Percentiles rank a stretch among this genome's conserved stretches.
phyloP scores from a whole-genome alignment of 768 basidiomycete species.

The Lepiota venenata region DNA sequence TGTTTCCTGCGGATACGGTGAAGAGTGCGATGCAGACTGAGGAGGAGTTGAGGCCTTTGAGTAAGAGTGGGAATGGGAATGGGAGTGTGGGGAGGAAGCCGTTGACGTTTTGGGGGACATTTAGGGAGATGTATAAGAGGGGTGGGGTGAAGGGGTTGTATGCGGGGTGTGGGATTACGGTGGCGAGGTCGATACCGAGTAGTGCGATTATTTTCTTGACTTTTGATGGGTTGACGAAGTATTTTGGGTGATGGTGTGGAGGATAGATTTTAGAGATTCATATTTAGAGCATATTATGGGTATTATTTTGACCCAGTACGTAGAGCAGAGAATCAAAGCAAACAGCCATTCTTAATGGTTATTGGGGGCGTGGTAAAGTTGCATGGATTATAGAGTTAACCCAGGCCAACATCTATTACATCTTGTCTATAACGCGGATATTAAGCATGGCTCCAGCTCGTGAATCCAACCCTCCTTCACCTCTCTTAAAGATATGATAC shows the following conservation, averaged over 20 bases:
- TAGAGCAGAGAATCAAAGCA: too few relatives aligned
- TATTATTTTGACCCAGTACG: too few relatives aligned
- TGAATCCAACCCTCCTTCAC: too few relatives aligned
- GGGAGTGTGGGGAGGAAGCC: slow-evolving; percentile 22
- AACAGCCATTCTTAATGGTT: too few relatives aligned
- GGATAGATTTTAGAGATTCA: not conserved
- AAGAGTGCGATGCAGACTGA: slow-evolving; percentile 96
- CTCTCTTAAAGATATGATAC: too few relatives aligned
- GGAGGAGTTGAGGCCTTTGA: slow-evolving; percentile 70
- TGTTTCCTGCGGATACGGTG: slow-evolving; percentile 94
- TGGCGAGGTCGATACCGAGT: slow-evolving; percentile 80
- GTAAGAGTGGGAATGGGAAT: not conserved
- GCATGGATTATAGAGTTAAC: too few relatives aligned
- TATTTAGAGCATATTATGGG: too few relatives aligned
- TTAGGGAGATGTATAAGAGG: slow-evolving; percentile 64
- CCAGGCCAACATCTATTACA: too few relatives aligned
- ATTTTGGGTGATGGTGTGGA: slow-evolving; percentile 29
- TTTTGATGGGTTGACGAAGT: slow-evolving; percentile 69
- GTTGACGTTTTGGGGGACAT: slow-evolving; percentile 51
- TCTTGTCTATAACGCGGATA: too few relatives aligned
- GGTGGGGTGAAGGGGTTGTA: slow-evolving; percentile 86
- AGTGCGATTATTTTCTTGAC: slow-evolving; percentile 93
- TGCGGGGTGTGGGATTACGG: slow-evolving; percentile 91
- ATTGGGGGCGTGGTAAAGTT: too few relatives aligned
- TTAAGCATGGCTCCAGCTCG: too few relatives aligned